Evolutionary conservation across 495 filamentous ascomycete species (phyloP), one percentile per base, ranked within the genome.

Genomic region (Penicillium canariense): DNA sequence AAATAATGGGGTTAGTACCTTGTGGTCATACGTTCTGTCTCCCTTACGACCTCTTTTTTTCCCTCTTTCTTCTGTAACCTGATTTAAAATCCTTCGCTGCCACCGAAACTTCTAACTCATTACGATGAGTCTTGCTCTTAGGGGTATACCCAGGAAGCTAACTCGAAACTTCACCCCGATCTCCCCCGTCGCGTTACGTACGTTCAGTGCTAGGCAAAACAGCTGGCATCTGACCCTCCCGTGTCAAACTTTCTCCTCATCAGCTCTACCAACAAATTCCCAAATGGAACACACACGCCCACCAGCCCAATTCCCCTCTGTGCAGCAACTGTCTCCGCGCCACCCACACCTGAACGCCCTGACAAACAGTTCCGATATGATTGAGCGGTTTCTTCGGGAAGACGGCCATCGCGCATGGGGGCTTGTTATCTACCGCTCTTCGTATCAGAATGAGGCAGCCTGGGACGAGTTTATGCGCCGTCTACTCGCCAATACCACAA

Each of bases 401-500:
- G 48, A 57, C 50, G 52, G 53, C 31, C 54, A 35, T 46, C 58
- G 55, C 23, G 43, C 45, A 35, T 68, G 58, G 61, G 61, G 57
- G 3, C 54, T 62, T 49, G 50, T 65, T 17, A 52, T 65, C 45
- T 68, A 65, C 52, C 63, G 60, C 23, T 61, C 53, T 49, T 63
- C 60, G n/a, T 68, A 47, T 28, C 44, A 56, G 38, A 64, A 52
- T 42, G 48, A 64, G 44, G 40, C 51, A 45, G 55, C 46, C 40
- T 68, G 57, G 66, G 55, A 53, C 32, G 55, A 57, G 20, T 64
- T 61, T 31, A 48, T 68, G 36, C 39, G 44, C 7, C 54, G 50
- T 31, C 44, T 62, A 14, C 42, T 44, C 51, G 30, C 46, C 23
- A 52, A 52, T 15, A 63, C 60, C 32, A 20, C 40, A 27, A 3